These are phyloP conservation scores for Pythium monospermum DNA, from an alignment of 352 stramenopile genomes.

Conservation along the genomic window DNA sequence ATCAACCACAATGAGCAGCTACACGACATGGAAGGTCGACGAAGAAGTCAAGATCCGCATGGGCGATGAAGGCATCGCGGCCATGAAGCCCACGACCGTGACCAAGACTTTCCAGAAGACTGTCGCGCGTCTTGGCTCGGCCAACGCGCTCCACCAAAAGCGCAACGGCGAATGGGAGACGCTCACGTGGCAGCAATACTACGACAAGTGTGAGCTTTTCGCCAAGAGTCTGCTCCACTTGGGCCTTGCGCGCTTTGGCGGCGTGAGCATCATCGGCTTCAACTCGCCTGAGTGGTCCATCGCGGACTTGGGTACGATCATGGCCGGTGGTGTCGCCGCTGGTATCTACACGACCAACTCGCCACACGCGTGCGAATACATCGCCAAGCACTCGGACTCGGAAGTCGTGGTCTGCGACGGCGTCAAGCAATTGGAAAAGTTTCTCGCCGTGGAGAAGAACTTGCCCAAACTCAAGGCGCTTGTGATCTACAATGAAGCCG, in stretches of 20 bases:
- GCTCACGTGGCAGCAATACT: constrained; percentile 72
- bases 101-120: constrained; percentile 58
- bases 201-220: constrained; percentile 69
- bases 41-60: constrained; percentile 76
- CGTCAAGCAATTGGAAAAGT: constrained; percentile 93
- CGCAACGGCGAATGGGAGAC: constrained; percentile 66
- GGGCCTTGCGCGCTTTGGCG: constrained; percentile 66
- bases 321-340: constrained; percentile 87
- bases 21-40: constrained; percentile 81
- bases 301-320: constrained; percentile 89
- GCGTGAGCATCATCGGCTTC: constrained; percentile 88
- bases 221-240: constrained; percentile 75
- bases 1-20: constrained; percentile 13
- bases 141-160: constrained; percentile 65
- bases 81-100: constrained; percentile 42
- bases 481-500: constrained; percentile 88
- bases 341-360: constrained; percentile 97
- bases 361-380: constrained; percentile 89
- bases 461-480: constrained; percentile 91
- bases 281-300: constrained; percentile 93
- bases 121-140: constrained; percentile 42
- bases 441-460: constrained; percentile 81
- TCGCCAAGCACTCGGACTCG: constrained; percentile 91
- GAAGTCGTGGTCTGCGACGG: constrained; percentile 91
- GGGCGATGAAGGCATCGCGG: constrained; percentile 41